A percentile compares a stretch with the other conserved stretches of the same genome.
phyloP scores from a whole-genome alignment of 2,329 filamentous ascomycete genomes.

The Venturia asperata region DNA sequence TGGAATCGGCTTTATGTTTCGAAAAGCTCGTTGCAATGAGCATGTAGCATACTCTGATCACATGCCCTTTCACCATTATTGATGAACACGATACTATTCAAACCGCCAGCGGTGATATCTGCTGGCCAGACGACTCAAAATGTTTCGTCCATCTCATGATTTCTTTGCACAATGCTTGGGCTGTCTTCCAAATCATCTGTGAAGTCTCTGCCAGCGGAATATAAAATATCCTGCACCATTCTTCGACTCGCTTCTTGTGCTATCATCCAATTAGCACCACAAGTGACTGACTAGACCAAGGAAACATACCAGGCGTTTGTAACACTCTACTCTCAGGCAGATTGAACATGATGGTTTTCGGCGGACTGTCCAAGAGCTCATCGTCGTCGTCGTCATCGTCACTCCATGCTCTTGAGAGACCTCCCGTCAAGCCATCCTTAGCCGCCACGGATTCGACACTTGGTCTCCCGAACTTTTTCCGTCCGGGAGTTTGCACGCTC shows the following conservation, averaged over 20 bases:
- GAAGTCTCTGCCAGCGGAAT: conserved; percentile 61
- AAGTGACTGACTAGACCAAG: not conserved
- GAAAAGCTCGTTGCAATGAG: not conserved
- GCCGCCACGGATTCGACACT: conserved; percentile 11
- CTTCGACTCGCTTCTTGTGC: conserved; percentile 72
- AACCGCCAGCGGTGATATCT: not conserved
- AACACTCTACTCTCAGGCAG: conserved; percentile 68
- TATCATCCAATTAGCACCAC: conserved; percentile 27
- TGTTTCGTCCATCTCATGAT: conserved; percentile 41
- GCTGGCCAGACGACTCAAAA: conserved; percentile 30
- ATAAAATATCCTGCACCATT: conserved; percentile 72
- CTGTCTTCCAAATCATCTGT: conserved; percentile 44
- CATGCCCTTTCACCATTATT: not conserved
- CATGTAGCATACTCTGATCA: too few relatives aligned
- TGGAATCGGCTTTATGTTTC: not conserved
- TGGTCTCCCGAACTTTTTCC: conserved; percentile 25
- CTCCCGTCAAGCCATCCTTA: conserved; percentile 1
- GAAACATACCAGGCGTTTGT: conserved; percentile 65
- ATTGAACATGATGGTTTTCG: conserved; percentile 86
- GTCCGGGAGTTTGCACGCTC: conserved; percentile 73
- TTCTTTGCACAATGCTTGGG: conserved; percentile 41
- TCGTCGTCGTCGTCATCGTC: conserved; percentile 50
- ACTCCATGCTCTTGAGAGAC: conserved; percentile 50
- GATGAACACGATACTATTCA: not conserved
- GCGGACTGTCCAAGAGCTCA: conserved; percentile 64